Percentiles rank a stretch among this genome's conserved stretches.
Conservation (phyloP, 306 rosid genomes). For the Vicia sativa region DNA sequence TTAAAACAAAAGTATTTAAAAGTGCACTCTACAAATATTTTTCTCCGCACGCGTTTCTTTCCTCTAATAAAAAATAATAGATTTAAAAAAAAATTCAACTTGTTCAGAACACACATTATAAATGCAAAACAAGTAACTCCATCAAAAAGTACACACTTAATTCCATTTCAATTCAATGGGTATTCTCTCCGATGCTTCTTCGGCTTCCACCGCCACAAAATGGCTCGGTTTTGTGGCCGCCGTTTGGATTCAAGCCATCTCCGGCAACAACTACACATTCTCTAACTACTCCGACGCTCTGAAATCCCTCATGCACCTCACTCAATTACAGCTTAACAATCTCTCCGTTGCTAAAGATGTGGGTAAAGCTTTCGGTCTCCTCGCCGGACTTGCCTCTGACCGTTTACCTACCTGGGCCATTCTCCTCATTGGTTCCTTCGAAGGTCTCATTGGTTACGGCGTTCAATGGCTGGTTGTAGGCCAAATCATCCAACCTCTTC, state of each 20-base stretch:
- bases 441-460: constrained; percentile 85
- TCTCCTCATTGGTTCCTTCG: constrained; percentile 74
- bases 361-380: constrained; percentile 85
- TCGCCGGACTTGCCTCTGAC: constrained; percentile 83
- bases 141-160: background rate
- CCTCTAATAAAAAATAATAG: background rate
- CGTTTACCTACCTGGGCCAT: constrained; percentile 69
- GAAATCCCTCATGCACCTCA: constrained; percentile 80
- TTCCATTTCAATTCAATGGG: constrained; percentile 44
- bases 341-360: constrained; percentile 86
- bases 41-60: constrained; percentile 8
- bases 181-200: background rate
- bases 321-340: constrained; percentile 72
- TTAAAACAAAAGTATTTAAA: background rate
- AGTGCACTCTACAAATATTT: background rate
- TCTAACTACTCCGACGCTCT: constrained; percentile 85
- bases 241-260: constrained; percentile 86
- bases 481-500: constrained; percentile 57
- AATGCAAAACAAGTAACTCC: background rate
- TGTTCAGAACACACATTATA: constrained; percentile 1
- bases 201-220: constrained; percentile 50
- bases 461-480: constrained; percentile 93
- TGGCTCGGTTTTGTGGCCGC: constrained; percentile 88
- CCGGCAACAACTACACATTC: constrained; percentile 97
- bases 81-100: background rate